Conservation (phyloP, 495 filamentous ascomycete species). For the Astrothelium subdiscretum region DNA sequence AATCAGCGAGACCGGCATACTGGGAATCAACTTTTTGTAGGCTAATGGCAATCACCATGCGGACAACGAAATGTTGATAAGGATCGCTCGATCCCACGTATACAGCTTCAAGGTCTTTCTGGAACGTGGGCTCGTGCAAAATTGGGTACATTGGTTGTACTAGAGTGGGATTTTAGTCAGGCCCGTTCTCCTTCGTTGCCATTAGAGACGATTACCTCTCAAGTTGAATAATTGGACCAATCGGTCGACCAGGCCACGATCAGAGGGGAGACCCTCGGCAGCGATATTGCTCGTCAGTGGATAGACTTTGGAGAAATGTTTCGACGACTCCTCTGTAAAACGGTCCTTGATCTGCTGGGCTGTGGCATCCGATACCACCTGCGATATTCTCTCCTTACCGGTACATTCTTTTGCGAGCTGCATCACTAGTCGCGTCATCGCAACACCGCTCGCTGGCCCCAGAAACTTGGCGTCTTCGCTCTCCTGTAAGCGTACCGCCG, state of each 20-base stretch:
- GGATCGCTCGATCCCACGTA: slow-evolving; percentile 63
- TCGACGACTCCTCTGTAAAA: slow-evolving; percentile 44
- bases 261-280: slow-evolving; percentile 52
- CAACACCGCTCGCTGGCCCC: slow-evolving; percentile 85
- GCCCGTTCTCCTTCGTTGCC: not conserved
- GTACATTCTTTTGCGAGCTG: slow-evolving; percentile 85
- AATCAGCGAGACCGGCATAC: slow-evolving; percentile 79
- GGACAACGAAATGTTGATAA: slow-evolving; percentile 72
- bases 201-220: slow-evolving; percentile 47
- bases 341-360: slow-evolving; percentile 46
- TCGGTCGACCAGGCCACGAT: slow-evolving; percentile 51
- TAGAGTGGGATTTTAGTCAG: slow-evolving; percentile 21
- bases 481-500: slow-evolving; percentile 67
- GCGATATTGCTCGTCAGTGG: slow-evolving; percentile 67
- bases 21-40: slow-evolving; percentile 74
- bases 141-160: slow-evolving; percentile 78
- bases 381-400: slow-evolving; percentile 71
- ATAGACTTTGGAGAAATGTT: slow-evolving; percentile 58
- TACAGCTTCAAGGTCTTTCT: slow-evolving; percentile 64
- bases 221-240: slow-evolving; percentile 70
- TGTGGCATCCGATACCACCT: slow-evolving; percentile 65
- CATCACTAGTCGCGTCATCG: slow-evolving; percentile 87
- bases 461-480: slow-evolving; percentile 79
- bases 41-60: slow-evolving; percentile 84
- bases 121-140: slow-evolving; percentile 71